Conservation (phyloP, 768 basidiomycete species). For the Leccinum olivaceopallidum region DNA sequence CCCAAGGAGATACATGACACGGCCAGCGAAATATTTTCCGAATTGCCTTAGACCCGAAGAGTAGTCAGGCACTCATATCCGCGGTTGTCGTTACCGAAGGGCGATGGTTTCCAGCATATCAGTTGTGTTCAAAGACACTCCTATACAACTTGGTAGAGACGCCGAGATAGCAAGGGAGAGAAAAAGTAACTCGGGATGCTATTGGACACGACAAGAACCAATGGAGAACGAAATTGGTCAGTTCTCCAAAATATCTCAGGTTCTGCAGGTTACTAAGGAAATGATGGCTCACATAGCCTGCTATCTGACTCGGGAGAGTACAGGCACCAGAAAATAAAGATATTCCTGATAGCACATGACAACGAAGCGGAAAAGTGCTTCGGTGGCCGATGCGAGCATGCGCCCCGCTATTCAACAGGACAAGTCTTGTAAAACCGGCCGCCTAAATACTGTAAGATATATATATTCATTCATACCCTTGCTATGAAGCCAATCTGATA, state of each 20-base stretch:
- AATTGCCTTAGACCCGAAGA: not conserved
- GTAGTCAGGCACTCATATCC: not conserved
- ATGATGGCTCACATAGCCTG: not conserved
- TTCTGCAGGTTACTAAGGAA: slow-evolving; percentile 14
- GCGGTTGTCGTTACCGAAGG: not conserved
- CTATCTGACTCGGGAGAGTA: not conserved
- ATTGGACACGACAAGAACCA: not conserved
- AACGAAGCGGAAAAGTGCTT: not conserved
- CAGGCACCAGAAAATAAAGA: not conserved
- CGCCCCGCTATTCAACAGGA: not conserved
- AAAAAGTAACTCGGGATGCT: not conserved
- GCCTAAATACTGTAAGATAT: not conserved
- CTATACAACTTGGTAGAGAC: not conserved
- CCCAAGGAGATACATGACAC: not conserved
- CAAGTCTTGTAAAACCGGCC: not conserved
- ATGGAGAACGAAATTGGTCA: not conserved
- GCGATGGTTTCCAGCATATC: not conserved
- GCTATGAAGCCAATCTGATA: not conserved
- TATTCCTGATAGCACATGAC: not conserved
- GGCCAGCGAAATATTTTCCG: not conserved
- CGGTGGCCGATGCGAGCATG: slow-evolving; percentile 13
- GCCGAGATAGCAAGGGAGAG: not conserved
- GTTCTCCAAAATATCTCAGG: slow-evolving; percentile 5
- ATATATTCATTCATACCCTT: not conserved
- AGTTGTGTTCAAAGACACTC: not conserved